Percentiles rank a stretch among this genome's conserved stretches.
These are phyloP conservation scores for Cyclostephanos tholiformis DNA, from an alignment of 108 stramenopile species.

Conservation along the genomic window DNA sequence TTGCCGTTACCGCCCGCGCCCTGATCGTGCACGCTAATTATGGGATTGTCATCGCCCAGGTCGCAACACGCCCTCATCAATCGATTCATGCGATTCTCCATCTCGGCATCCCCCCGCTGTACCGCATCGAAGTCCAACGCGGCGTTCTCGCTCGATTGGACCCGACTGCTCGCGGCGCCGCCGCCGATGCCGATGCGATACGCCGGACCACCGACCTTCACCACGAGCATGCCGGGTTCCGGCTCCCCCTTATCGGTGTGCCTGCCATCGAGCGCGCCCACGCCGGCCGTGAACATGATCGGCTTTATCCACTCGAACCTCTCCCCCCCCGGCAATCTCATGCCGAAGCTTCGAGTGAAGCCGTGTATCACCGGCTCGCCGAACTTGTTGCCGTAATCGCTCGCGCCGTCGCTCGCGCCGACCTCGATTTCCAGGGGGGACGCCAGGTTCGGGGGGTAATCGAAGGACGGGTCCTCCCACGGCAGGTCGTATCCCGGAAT, in stretches of 20 bases:
- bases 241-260: constrained; percentile 92
- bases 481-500: constrained; percentile 94
- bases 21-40: constrained; percentile 97
- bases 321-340: constrained; percentile 92
- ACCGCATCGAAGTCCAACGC: constrained; percentile 98
- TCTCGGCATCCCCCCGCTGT: constrained; percentile 99
- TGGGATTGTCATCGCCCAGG: constrained; percentile 94
- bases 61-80: constrained; percentile 98
- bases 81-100: constrained; percentile 98
- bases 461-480: constrained; percentile 92
- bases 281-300: constrained; percentile 99
- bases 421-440: constrained; percentile 92
- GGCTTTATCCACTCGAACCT: constrained; percentile 98
- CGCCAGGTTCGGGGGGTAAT: constrained; percentile 90
- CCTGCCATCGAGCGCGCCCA: constrained; percentile 93
- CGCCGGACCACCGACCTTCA: constrained; percentile 97
- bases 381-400: constrained; percentile 99
- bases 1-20: constrained; percentile 99
- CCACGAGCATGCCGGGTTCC: constrained; percentile 95
- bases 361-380: constrained; percentile 98
- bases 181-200: constrained; percentile 99
- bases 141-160: constrained; percentile 87
- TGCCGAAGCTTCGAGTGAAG: constrained; percentile 95
- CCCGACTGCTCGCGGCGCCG: constrained; percentile 93
- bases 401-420: constrained; percentile 96